Evolutionary conservation across 129 eudicot species (phyloP), one percentile per base, ranked within the genome.

Genomic region (Solidago caesia): DNA sequence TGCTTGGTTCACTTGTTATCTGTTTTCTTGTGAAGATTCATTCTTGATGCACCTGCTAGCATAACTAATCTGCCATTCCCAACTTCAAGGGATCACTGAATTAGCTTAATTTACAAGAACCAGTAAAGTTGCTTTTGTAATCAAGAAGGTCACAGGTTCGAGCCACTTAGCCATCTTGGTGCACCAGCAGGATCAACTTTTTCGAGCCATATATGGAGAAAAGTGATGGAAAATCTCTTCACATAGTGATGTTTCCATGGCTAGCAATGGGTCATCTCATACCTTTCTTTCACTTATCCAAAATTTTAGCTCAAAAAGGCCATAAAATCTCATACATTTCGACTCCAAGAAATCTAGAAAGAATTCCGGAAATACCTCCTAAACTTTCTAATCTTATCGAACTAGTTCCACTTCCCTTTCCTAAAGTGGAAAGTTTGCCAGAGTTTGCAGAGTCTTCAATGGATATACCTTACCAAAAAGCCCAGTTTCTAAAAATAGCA

Each of bases 171-270:
- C 12, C 2, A 42, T 57, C 55, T 39, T 39, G 63, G 63, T 70
- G 63, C 48, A 27, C 45, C 9, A 2, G 27, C 9, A 2, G 27
- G 29, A 26, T 25, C 51, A 8, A 63, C 16, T 48, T 59, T 77
- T 71, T 13, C 2, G 8, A 21, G 46, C 75, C 53, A 85, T 21
- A 21, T 21, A 21, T 82, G 89, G 85, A 81, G 44, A 74, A 77
- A 45, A 68, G 41, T 39, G 64, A 62, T 11, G 67, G 41, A n/a
- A 29, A 63, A 70, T 2, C 33, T 53, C 92, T 91, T 46, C 90
- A 89, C 65, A 76, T 92, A 66, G 96, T 85, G 27, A 84, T 92
- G 96, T 89, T 92, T 76, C 97, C 97, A 82, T 92, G 96, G 97
- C 86, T 92, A 83, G 97, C 97, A 64, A 89, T 85, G 73, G 97